Conservation (phyloP, 441 rosid species). For the Euphorbia celastroides region DNA sequence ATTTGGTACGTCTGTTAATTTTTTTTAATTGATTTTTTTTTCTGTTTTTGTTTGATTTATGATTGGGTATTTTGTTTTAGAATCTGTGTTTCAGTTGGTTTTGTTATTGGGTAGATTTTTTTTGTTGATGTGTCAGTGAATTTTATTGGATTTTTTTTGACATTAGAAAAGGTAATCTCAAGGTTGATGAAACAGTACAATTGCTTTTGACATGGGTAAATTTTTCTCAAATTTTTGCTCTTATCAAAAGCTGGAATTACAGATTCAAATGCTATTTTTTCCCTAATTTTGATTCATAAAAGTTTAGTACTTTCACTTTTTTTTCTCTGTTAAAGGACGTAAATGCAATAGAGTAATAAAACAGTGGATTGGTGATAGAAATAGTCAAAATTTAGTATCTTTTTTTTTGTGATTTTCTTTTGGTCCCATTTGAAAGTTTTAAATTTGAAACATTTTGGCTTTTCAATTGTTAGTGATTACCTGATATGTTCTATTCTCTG, state of each 20-base stretch:
- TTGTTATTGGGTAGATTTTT: constrained; percentile 9
- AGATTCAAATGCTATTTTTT: constrained; percentile 16
- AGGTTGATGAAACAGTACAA: constrained; percentile 20
- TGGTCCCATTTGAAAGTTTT: constrained; percentile 6
- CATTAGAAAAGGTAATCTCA: background rate
- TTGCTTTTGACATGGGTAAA: constrained; percentile 8
- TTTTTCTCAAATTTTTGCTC: constrained; percentile 8
- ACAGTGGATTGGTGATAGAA: constrained; percentile 13
- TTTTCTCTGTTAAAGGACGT: background rate
- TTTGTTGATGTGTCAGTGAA: constrained; percentile 11
- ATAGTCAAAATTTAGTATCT: constrained; percentile 12
- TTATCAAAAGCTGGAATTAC: constrained; percentile 11
- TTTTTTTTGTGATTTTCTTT: constrained; percentile 5
- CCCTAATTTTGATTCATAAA: background rate
- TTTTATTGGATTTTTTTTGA: constrained; percentile 4
- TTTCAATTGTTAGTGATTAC: constrained; percentile 10
- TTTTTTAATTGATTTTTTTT: background rate
- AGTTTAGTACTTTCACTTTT: constrained; percentile 5
- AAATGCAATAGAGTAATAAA: constrained; percentile 16
- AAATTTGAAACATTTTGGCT: constrained; percentile 12
- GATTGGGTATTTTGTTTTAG: constrained; percentile 4
- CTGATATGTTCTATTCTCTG: background rate
- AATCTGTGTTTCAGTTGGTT: constrained; percentile 12
- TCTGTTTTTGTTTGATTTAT: constrained; percentile 1
- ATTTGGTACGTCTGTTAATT: constrained; percentile 46